Evolutionary conservation across 257 asterid genomes (phyloP), one percentile per base, ranked within the genome.

Genomic region (Datura wrightii): DNA sequence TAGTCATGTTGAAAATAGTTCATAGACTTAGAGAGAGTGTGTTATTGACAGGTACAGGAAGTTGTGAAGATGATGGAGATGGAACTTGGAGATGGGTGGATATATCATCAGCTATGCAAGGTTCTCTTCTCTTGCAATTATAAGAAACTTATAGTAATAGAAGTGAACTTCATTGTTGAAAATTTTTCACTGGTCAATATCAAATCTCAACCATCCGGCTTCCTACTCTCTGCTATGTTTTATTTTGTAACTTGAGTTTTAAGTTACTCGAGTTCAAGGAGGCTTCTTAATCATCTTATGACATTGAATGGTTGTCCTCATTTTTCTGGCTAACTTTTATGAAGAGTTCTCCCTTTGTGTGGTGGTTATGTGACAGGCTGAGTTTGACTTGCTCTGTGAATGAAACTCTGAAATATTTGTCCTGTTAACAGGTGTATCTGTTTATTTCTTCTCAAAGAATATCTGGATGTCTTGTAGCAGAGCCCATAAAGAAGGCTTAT

Each of bases 51-150:
- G 97, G 92, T 96, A 85, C 91, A 84, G 70, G 93, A 93, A 50
- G 94, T 91, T 87, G 90, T 94, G 80, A 87, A 89, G 53, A 86
- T 93, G 90, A 92, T 96, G 97, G 99, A 91, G 86, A 89, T 86
- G 88, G 97, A 94, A 85, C 97, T 94, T 86, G 97, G 97, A 55
- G 98, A 92, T 66, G 97, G 96, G 48, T 94, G 96, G 97, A 93
- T 94, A 80, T 91, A 90, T 69, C 84, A 87, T 79, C 86, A 88
- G 85, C 87, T 86, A 62, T 88, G 95, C 88, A 93, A 94, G 97
- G 97, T 95, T 76, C 14, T 83, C 90, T 82, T 41, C 65, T 76
- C 31, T 76, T 76, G 62, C 82, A 74, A 74, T 11, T 74, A 19
- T 76, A 50, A 31, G 31, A 50, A 76, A 31, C 24, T 50, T 76